phyloP scores from a whole-genome alignment of 2,329 filamentous ascomycete species.

The Aspergillus tanneri region DNA sequence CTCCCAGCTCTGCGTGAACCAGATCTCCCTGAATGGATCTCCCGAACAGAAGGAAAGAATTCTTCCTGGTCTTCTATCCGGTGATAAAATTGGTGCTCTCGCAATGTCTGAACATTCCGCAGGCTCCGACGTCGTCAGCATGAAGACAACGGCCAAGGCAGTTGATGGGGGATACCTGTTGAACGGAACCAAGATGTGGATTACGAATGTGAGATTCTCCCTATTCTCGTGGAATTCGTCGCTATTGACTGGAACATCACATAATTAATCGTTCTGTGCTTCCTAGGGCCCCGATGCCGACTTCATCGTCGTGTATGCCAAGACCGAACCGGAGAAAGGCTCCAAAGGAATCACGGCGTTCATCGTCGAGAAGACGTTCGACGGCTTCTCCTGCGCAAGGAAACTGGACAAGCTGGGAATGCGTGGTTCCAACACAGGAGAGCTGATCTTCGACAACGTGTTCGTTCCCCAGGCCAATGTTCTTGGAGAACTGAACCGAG shows the following conservation, averaged over 20 bases:
- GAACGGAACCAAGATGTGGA: slow-evolving; percentile 98
- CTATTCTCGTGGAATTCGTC: too few relatives aligned
- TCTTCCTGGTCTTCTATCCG: slow-evolving; percentile 77
- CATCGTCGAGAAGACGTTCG: slow-evolving; percentile 67
- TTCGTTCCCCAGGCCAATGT: slow-evolving; percentile 83
- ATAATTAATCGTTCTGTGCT: neutral
- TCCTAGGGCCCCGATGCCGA: slow-evolving; percentile 82
- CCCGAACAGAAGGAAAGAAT: slow-evolving; percentile 75
- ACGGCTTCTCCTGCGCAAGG: slow-evolving; percentile 80
- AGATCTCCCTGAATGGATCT: slow-evolving; percentile 85
- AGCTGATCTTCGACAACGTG: slow-evolving; percentile 85
- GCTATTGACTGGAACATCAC: slow-evolving; percentile 2
- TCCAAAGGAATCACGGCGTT: slow-evolving; percentile 96
- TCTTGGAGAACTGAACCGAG: slow-evolving; percentile 74
- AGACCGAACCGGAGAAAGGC: slow-evolving; percentile 75
- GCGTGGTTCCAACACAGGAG: slow-evolving; percentile 94
- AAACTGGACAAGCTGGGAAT: slow-evolving; percentile 99
- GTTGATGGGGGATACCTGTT: slow-evolving; percentile 83
- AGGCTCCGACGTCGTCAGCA: slow-evolving; percentile 90
- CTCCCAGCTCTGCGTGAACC: slow-evolving; percentile 94
- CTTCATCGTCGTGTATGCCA: slow-evolving; percentile 91
- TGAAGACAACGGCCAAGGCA: slow-evolving; percentile 80
- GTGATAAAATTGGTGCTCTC: slow-evolving; percentile 78
- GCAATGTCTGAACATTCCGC: slow-evolving; percentile 94
- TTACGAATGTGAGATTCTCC: slow-evolving; percentile 74